Evolutionary conservation across 2,329 filamentous ascomycete genomes (phyloP).

Genomic region (Diaporthe ampelina): DNA sequence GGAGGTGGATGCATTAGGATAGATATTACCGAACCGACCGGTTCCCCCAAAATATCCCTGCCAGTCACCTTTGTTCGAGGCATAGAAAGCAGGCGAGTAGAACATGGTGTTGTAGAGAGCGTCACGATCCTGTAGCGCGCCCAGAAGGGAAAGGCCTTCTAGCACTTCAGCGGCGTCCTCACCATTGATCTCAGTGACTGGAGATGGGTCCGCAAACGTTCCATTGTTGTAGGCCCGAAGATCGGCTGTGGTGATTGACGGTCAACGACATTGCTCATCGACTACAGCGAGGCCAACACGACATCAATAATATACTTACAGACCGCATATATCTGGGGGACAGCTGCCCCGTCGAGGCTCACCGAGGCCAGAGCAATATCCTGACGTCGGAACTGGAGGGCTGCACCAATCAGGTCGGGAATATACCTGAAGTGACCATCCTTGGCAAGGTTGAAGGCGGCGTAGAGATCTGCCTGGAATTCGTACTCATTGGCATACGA

Average conservation of each 20-base stretch:
- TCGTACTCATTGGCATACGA: conserved; percentile 33
- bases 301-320: background rate
- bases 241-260: conserved; percentile 7
- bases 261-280: too few species aligned
- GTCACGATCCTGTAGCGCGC: conserved; percentile 56
- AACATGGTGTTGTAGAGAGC: conserved; percentile 59
- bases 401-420: conserved; percentile 31
- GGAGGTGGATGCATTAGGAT: conserved; percentile 55
- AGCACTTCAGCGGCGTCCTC: conserved; percentile 48
- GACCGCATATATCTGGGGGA: conserved; percentile 25
- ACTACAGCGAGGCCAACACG: too few species aligned
- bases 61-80: conserved; percentile 39
- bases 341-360: conserved; percentile 27
- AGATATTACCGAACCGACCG: conserved; percentile 54
- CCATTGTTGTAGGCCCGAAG: conserved; percentile 31
- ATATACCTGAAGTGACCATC: conserved; percentile 34
- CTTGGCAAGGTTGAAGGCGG: conserved; percentile 26
- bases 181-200: conserved; percentile 49
- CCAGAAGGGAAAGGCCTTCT: conserved; percentile 48
- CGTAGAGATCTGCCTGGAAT: conserved; percentile 34
- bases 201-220: conserved; percentile 44
- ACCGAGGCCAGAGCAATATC: conserved; percentile 32
- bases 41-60: conserved; percentile 54
- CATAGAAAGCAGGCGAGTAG: conserved; percentile 48
- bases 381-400: conserved; percentile 22